Evolutionary conservation across 345 rosid species (phyloP), one percentile per base, ranked within the genome.

Genomic region (Xanthoceras sorbifolium): DNA sequence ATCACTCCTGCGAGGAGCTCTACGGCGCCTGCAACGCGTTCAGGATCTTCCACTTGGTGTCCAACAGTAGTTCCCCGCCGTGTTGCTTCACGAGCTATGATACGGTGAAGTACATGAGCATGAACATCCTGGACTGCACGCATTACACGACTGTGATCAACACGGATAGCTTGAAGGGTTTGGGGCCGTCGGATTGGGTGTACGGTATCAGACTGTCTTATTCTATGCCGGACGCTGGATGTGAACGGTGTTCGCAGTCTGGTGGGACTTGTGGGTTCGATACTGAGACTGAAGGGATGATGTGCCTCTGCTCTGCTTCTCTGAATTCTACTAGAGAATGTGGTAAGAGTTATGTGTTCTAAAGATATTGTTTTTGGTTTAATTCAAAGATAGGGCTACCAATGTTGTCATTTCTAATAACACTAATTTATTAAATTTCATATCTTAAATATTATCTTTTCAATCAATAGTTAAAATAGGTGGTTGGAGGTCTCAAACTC

Each of bases 211-310:
- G 89, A 66, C 81, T 95, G 66, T 86, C 93, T 1, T 93, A 73
- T 54, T 80, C 90, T 3, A 76, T 85, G 46, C 94, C 98, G 1
- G 94, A 93, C 4, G 87, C 85, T 15, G 98, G 93, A 6, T 95
- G 98, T 64, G 87, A 84, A 0, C 84, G 89, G 42, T 93, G 99
- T 81, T 79, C 81, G 57, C 73, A 60, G 31, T 92, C 99, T 17
- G 97, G 98, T 10, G 98, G 97, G 31, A 69, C 88, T 1, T 95
- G 99, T 52, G 98, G 99, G 64, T 95, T 83, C 32, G 97, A 93
- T 62, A 88, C 91, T 0, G 97, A 93, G 78, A 86, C 93, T 3
- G 89, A 79, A 52, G 93, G 85, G 1, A 77, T 80, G 86, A 76
- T 78, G 42, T 95, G 99, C 69, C 86, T 92, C n/a, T 95, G 98